These are phyloP conservation scores for Penicillium sp. DNA, from an alignment of 2,329 filamentous ascomycete species.

Conservation along the genomic window DNA sequence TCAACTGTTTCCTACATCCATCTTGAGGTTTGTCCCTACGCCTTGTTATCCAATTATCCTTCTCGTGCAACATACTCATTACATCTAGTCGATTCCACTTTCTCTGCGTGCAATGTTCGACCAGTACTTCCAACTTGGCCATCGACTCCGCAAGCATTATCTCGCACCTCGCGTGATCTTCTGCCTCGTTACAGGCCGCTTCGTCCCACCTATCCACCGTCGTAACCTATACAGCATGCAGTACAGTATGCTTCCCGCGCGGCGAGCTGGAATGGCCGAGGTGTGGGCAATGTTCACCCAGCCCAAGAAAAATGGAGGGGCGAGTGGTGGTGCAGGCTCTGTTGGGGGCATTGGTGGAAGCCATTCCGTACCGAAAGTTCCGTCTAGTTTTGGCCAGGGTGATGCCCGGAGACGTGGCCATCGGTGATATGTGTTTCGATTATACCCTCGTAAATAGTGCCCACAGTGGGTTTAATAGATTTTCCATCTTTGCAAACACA, in stretches of 20 bases:
- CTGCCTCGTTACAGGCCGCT: constrained; percentile 80
- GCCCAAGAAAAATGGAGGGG: constrained; percentile 28
- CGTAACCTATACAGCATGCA: constrained; percentile 93
- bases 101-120: constrained; percentile 92
- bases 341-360: constrained; percentile 23
- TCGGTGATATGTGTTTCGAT: constrained; percentile 20
- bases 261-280: constrained; percentile 70
- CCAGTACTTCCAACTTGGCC: constrained; percentile 91
- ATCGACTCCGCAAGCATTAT: constrained; percentile 91
- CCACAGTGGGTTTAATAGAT: constrained; percentile 4
- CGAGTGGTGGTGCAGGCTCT: constrained; percentile 23
- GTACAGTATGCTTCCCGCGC: constrained; percentile 92
- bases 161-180: constrained; percentile 81
- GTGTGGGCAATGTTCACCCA: constrained; percentile 72
- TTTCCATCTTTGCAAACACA: background rate
- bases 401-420: constrained; percentile 33
- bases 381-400: constrained; percentile 29
- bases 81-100: constrained; percentile 69
- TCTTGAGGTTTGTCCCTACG: constrained; percentile 64
- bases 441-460: constrained; percentile 10
- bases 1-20: constrained; percentile 71
- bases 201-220: constrained; percentile 89
- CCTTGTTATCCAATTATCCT: too few relatives aligned
- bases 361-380: constrained; percentile 31
- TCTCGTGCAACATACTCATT: constrained; percentile 11